Percentiles rank a stretch among this genome's conserved stretches.
Evolutionary conservation across 768 basidiomycete species (phyloP).

Genomic region (Calvatia gigantea): DNA sequence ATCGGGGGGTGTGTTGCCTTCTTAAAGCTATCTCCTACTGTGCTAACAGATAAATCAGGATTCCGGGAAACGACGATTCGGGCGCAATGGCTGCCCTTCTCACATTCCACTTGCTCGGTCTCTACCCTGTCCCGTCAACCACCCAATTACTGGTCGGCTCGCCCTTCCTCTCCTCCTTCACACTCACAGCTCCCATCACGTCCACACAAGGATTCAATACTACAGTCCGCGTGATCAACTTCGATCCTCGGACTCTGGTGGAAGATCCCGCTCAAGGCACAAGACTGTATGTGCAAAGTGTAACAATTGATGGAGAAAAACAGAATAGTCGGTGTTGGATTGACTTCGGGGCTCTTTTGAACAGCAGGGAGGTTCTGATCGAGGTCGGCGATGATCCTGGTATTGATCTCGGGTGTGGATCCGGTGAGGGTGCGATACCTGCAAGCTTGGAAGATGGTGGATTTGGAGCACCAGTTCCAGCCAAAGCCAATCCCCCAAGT

Average conservation of each 20-base stretch:
- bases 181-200: conserved; percentile 35
- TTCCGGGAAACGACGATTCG: conserved; percentile 52
- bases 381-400: conserved; percentile 36
- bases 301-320: conserved; percentile 37
- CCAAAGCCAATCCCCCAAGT: background rate
- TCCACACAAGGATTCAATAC: conserved; percentile 28
- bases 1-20: conserved; percentile 35
- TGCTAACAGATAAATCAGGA: conserved; percentile 20
- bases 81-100: conserved; percentile 51
- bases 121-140: conserved; percentile 46
- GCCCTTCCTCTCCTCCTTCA: conserved; percentile 44
- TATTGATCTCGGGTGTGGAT: conserved; percentile 37
- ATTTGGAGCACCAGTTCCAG: conserved; percentile 25
- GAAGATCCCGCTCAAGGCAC: conserved; percentile 37
- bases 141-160: conserved; percentile 45
- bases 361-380: conserved; percentile 42
- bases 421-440: conserved; percentile 27
- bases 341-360: conserved; percentile 38
- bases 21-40: background rate
- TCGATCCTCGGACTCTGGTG: conserved; percentile 34
- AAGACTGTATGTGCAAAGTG: conserved; percentile 38
- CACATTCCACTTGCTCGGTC: conserved; percentile 45
- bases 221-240: conserved; percentile 36
- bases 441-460: conserved; percentile 39
- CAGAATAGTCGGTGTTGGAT: conserved; percentile 41